phyloP scores from a whole-genome alignment of 257 asterid species.

The Fraxinus cuspidata region DNA sequence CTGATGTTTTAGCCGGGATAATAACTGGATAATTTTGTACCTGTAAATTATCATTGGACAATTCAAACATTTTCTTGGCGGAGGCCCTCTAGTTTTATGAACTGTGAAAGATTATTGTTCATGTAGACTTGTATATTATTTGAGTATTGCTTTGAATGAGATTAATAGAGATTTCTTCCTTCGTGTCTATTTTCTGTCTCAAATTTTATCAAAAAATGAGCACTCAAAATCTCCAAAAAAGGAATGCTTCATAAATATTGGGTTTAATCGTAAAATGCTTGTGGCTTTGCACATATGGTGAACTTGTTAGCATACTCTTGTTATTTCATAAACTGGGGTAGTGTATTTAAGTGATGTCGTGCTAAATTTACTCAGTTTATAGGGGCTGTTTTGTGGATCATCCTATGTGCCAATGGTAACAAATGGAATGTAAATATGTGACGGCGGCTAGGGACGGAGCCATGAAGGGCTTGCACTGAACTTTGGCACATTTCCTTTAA shows the following conservation, averaged over 20 bases:
- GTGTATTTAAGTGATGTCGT: not conserved
- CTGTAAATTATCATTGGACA: conserved; percentile 33
- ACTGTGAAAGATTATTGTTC: conserved; percentile 26
- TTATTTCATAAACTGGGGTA: no score
- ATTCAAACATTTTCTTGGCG: conserved; percentile 28
- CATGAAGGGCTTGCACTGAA: no score
- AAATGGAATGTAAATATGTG: not conserved
- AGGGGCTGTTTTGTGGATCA: not conserved
- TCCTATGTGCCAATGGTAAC: not conserved
- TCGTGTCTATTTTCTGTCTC: conserved; percentile 12
- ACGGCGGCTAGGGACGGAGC: no score
- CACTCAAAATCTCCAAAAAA: not conserved
- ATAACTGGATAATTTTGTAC: conserved; percentile 57
- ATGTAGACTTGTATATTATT: conserved; percentile 55
- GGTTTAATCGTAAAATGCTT: no score
- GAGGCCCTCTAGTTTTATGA: conserved; percentile 27
- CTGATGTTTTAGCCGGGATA: conserved; percentile 95
- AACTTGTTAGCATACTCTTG: no score
- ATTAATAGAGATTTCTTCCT: conserved; percentile 30
- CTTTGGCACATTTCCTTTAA: no score
- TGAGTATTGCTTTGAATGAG: conserved; percentile 36
- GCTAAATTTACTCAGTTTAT: not conserved
- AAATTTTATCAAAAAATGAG: not conserved
- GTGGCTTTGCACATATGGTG: no score
- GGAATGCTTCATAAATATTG: not conserved